These are phyloP conservation scores for Emergomyces orientalis DNA, from an alignment of 2,329 filamentous ascomycete genomes.

Conservation along the genomic window DNA sequence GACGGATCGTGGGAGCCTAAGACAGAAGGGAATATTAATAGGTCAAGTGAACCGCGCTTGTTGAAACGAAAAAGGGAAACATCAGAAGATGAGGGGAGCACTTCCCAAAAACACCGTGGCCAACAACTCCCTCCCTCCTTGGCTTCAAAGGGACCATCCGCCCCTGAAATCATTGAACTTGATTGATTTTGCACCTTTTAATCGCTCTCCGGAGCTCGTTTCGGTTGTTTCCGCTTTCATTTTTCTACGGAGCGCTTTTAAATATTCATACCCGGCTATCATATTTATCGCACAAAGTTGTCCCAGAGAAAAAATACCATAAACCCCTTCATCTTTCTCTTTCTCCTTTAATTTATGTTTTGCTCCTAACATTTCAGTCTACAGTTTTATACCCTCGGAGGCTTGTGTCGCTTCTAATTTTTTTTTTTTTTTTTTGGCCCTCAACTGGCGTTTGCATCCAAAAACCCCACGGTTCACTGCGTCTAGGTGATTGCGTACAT, in stretches of 20 bases:
- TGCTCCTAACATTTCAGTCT: not conserved
- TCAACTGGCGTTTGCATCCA: not conserved
- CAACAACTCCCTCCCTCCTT: not conserved
- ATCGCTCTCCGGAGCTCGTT: not conserved
- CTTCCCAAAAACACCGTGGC: not conserved
- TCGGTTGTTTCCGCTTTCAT: not conserved
- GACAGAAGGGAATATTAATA: constrained; percentile 18
- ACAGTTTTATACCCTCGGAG: not conserved
- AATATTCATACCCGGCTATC: no score
- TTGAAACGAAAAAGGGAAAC: constrained; percentile 1
- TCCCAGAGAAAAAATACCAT: not conserved
- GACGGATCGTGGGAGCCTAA: constrained; percentile 59
- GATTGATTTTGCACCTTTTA: constrained; percentile 8
- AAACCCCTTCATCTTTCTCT: not conserved
- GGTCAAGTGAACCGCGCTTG: not conserved
- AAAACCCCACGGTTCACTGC: not conserved
- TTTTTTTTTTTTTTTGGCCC: not conserved
- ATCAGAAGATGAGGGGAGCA: not conserved
- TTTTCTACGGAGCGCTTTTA: not conserved
- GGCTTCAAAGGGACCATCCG: not conserved
- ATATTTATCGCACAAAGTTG: no score
- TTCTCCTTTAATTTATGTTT: not conserved
- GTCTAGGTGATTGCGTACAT: not conserved
- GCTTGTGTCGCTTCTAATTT: not conserved
- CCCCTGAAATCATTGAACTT: constrained; percentile 15